Conservation (phyloP, 306 rosid genomes). For the Pyrus communis region DNA sequence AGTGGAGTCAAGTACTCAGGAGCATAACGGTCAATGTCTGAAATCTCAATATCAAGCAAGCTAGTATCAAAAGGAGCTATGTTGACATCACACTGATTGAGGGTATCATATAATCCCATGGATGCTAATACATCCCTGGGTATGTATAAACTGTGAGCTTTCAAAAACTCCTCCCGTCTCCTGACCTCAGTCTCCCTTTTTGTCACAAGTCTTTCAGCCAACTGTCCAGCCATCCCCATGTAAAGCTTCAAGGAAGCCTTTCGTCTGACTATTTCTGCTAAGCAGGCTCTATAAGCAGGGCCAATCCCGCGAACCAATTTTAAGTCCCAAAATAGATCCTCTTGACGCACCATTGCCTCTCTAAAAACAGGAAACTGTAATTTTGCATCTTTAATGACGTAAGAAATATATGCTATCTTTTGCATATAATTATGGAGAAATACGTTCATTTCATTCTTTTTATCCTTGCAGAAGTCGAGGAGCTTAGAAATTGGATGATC, state of each 20-base stretch:
- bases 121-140: conserved; percentile 79
- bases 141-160: conserved; percentile 48
- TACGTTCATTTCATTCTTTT: conserved; percentile 77
- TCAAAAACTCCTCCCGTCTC: conserved; percentile 77
- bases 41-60: conserved; percentile 83
- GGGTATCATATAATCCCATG: conserved; percentile 80
- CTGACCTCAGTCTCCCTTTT: conserved; percentile 77
- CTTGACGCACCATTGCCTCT: conserved; percentile 96
- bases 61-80: conserved; percentile 77
- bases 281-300: conserved; percentile 91
- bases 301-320: conserved; percentile 76
- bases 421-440: conserved; percentile 80
- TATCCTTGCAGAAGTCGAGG: conserved; percentile 64
- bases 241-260: conserved; percentile 88
- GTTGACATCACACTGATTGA: conserved; percentile 89
- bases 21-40: conserved; percentile 77
- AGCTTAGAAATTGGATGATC: conserved; percentile 68
- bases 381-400: conserved; percentile 79
- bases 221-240: conserved; percentile 99
- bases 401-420: conserved; percentile 59
- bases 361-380: conserved; percentile 91
- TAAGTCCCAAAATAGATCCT: conserved; percentile 63
- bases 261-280: conserved; percentile 93
- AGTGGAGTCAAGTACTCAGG: conserved; percentile 68
- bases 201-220: conserved; percentile 89